Percentiles rank a stretch among this genome's conserved stretches.
phyloP scores from a whole-genome alignment of 257 asterid species.

The Nicotiana sylvestris region DNA sequence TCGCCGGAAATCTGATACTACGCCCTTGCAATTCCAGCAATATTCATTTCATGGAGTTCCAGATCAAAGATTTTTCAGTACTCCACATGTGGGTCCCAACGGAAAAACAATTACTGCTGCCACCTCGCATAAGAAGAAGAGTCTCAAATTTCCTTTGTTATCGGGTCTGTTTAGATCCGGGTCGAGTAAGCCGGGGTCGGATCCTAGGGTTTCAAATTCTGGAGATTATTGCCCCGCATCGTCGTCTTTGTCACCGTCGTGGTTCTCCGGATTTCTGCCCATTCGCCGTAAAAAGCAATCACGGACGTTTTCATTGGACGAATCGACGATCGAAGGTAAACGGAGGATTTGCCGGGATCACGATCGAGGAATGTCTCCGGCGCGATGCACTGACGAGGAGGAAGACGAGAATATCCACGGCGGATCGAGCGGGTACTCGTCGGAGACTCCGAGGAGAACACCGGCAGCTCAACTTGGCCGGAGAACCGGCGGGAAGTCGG shows the following conservation, averaged over 20 bases:
- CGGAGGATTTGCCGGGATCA: conserved; percentile 31
- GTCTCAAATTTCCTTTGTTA: conserved; percentile 19
- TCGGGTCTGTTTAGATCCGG: conserved; percentile 28
- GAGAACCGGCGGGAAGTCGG: conserved; percentile 22
- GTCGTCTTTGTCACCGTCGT: conserved; percentile 33
- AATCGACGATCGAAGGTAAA: conserved; percentile 22
- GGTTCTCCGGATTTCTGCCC: conserved; percentile 44
- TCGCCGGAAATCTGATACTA: conserved; percentile 29
- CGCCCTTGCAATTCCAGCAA: conserved; percentile 18
- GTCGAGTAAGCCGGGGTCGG: conserved; percentile 24
- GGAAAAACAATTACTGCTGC: neutral
- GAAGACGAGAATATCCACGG: conserved; percentile 52
- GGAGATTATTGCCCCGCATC: conserved; percentile 25
- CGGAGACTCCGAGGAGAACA: conserved; percentile 57
- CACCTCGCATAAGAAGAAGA: conserved; percentile 14
- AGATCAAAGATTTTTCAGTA: conserved; percentile 31
- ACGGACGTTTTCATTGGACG: conserved; percentile 44
- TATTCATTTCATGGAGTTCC: neutral
- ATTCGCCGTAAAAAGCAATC: conserved; percentile 47
- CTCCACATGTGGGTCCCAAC: conserved; percentile 36
- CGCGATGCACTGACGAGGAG: conserved; percentile 10
- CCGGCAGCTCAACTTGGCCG: conserved; percentile 24
- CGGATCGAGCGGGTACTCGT: conserved; percentile 62
- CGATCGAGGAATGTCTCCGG: conserved; percentile 46
- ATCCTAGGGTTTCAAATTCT: conserved; percentile 6